Base-by-base conservation (phyloP, 148 eudicot genomes). In the Drosera capensis region DNA sequence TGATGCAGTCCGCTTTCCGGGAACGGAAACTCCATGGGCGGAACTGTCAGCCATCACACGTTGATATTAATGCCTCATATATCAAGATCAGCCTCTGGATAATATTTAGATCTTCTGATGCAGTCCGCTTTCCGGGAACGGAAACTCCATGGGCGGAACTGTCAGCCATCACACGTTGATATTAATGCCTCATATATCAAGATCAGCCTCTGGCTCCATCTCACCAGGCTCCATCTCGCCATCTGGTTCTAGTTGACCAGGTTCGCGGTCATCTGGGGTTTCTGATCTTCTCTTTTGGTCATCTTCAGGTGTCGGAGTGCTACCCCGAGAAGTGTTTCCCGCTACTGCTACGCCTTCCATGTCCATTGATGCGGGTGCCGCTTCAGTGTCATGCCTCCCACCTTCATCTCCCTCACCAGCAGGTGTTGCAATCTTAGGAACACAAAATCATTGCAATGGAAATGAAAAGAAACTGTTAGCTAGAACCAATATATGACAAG, bases 171-270 rank as follows among this genome's bases (percentile, higher is more conserved):
- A n/a, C n/a, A n/a, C n/a, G n/a, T n/a, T n/a, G n/a, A n/a, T n/a
- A n/a, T n/a, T n/a, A n/a, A n/a, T n/a, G n/a, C n/a, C n/a, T n/a
- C n/a, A n/a, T n/a, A n/a, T n/a, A n/a, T 73, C 79, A 31, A 69
- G 52, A 44, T 80, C 95, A 55, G 66, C 83, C 46, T 86, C 94
- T 23, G 69, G 84, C 63, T 86, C 93, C 0, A 73, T 82, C 54
- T 86, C 96, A 35, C 78, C 94, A 52, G 87, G 55, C 65, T 76
- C 85, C 24, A 44, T 43, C 30, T 78, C 83, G 21, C 59, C 73
- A 46, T 74, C 85, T 1, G 71, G 70, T 42, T 86, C 96, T 16
- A 88, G 67, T 61, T 75, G 81, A 1, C 92, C 97, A 0, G 82
- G 70, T 59, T 86, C 96, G 29, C 55, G 71, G 21, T 64, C 80